Percentiles rank a stretch among this genome's conserved stretches.
phyloP scores from a whole-genome alignment of 345 rosid genomes.

The Hibiscus syriacus region DNA sequence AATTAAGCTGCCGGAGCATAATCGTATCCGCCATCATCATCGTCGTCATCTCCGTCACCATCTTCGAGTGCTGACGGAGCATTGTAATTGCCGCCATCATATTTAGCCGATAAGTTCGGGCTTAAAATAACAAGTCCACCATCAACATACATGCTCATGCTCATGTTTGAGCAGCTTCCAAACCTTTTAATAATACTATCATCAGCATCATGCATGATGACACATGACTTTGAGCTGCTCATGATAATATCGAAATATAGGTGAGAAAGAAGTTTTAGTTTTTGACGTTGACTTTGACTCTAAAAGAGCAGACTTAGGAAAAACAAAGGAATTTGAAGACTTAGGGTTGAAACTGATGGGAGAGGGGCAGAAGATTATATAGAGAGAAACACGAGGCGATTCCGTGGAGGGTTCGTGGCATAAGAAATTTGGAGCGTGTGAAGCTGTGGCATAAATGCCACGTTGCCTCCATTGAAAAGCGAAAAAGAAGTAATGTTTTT shows the following conservation, averaged over 20 bases:
- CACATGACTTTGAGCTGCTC: background rate
- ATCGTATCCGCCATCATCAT: constrained; percentile 16
- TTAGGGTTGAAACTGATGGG: background rate
- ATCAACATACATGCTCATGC: constrained; percentile 4
- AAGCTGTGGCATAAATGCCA: constrained; percentile 1
- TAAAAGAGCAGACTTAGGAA: background rate
- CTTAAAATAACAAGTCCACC: background rate
- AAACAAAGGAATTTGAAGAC: background rate
- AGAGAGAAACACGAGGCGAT: background rate
- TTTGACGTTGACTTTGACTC: background rate
- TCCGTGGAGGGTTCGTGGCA: constrained; percentile 1
- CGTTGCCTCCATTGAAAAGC: background rate
- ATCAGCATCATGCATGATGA: background rate
- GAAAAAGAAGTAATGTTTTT: no score
- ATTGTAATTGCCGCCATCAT: background rate
- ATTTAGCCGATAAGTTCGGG: background rate
- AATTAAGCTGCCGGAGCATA: constrained; percentile 31
- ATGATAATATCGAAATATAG: background rate
- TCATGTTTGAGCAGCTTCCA: background rate
- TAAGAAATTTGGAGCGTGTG: background rate
- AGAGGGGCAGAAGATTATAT: background rate
- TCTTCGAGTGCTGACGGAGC: constrained; percentile 12
- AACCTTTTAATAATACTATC: background rate
- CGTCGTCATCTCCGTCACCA: constrained; percentile 16
- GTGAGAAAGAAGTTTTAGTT: background rate